Conservation (phyloP, 148 eudicot genomes). For the Polygonum maritimum region DNA sequence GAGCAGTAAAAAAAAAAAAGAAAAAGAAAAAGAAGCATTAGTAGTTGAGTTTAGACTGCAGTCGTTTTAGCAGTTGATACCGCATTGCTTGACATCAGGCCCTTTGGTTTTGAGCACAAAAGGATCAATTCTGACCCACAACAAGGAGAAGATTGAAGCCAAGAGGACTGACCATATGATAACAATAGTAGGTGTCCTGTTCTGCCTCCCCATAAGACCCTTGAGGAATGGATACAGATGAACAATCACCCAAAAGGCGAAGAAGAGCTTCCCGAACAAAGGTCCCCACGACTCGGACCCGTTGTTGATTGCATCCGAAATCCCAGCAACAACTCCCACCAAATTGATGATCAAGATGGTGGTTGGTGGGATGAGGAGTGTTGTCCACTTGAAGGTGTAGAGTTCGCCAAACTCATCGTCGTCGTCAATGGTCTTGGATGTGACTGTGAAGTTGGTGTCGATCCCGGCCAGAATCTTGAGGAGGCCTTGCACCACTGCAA, state of each 20-base stretch:
- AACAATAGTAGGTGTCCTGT: slow-evolving; percentile 95
- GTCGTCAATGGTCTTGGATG: slow-evolving; percentile 77
- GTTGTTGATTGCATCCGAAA: slow-evolving; percentile 91
- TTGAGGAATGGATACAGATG: slow-evolving; percentile 97
- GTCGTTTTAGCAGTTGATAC: slow-evolving; percentile 57
- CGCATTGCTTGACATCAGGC: slow-evolving; percentile 81
- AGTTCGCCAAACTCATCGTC: slow-evolving; percentile 75
- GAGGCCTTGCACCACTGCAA: slow-evolving; percentile 91
- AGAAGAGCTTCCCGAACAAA: slow-evolving; percentile 89
- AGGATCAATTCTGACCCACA: slow-evolving; percentile 96
- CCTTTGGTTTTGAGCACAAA: slow-evolving; percentile 79
- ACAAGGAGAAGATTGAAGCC: slow-evolving; percentile 95
- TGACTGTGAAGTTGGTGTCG: slow-evolving; percentile 86
- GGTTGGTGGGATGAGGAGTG: slow-evolving; percentile 95
- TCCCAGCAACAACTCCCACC: slow-evolving; percentile 97
- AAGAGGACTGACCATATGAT: slow-evolving; percentile 86
- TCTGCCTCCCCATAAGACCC: slow-evolving; percentile 94
- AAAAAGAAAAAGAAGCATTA: not conserved
- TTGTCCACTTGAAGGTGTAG: slow-evolving; percentile 92
- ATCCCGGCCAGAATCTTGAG: slow-evolving; percentile 85
- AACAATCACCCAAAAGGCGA: slow-evolving; percentile 92
- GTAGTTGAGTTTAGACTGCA: too few species aligned
- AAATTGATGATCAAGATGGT: slow-evolving; percentile 80
- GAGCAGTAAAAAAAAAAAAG: not conserved
- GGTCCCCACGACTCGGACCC: slow-evolving; percentile 98